Percentiles rank a stretch among this genome's conserved stretches.
These are phyloP conservation scores for Beverwykella pulmonaria DNA, from an alignment of 495 filamentous ascomycete species.

Conservation along the genomic window DNA sequence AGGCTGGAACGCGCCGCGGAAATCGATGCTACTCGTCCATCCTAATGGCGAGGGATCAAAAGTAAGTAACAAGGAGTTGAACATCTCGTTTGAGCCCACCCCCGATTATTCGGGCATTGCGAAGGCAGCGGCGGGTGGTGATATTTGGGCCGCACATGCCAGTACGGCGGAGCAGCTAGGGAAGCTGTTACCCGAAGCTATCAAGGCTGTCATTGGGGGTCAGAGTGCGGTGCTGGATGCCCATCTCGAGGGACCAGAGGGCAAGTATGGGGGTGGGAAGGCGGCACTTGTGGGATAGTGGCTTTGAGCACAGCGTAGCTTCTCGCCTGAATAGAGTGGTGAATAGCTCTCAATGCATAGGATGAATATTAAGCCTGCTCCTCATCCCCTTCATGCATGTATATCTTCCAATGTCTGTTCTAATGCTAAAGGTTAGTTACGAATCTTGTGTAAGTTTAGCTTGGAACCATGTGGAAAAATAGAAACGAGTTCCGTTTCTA, in stretches of 20 bases:
- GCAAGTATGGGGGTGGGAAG: slow-evolving; percentile 46
- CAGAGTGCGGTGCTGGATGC: slow-evolving; percentile 48
- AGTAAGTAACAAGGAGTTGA: slow-evolving; percentile 81
- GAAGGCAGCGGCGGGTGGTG: slow-evolving; percentile 79
- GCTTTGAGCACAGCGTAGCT: no score
- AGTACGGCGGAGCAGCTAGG: slow-evolving; percentile 43
- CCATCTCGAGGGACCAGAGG: slow-evolving; percentile 48
- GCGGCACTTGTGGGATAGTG: slow-evolving; percentile 40
- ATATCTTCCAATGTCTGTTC: no score
- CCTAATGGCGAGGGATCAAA: slow-evolving; percentile 56
- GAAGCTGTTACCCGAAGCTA: slow-evolving; percentile 43
- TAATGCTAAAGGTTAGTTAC: no score
- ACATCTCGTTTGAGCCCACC: slow-evolving; percentile 82
- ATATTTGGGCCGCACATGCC: slow-evolving; percentile 44
- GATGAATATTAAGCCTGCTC: no score
- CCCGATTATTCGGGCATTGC: slow-evolving; percentile 93
- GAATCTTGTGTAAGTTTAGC: no score
- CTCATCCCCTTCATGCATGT: no score
- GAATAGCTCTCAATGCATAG: no score
- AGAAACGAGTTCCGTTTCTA: no score
- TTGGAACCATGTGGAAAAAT: no score
- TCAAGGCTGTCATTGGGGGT: slow-evolving; percentile 43
- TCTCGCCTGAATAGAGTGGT: no score
- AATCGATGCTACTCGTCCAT: slow-evolving; percentile 46
- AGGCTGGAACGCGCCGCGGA: slow-evolving; percentile 56